Base-by-base conservation (phyloP, 2,329 filamentous ascomycete species). In the Epichloe elymi region DNA sequence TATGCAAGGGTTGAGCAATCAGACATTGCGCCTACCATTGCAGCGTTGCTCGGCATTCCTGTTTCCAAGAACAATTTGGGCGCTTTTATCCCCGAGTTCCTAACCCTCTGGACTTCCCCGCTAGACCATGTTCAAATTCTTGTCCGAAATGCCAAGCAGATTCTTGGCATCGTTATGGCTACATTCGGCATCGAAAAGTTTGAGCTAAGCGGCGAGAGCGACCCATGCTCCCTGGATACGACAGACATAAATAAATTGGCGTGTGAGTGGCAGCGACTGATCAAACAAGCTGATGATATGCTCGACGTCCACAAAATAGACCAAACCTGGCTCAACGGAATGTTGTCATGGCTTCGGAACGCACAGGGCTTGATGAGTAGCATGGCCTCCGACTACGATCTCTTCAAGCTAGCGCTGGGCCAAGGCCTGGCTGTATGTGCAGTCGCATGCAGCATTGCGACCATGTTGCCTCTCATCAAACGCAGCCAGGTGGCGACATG, bases 321-420 rank as follows among this genome's bases (percentile, higher is more conserved):
- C 33, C 57, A 67, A 19, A 58, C 61, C 6, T 75, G 73, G 69
- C 60, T 75, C 11, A 57, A 63, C 6, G 60, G 63, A n/a, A 73
- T 75, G 52, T 68, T 69, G 12, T 65, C 67, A 65, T 94, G 93
- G 74, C 76, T 88, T 48, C 76, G 73, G 48, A 71, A 74, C 51
- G 85, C 88, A 1, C 93, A 97, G 64, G 74, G 78, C 20, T 69
- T 88, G 15, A 86, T 98, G 77, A 94, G 88, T 59, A 84, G 82
- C 60, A 88, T 93, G 63, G 90, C 93, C 4, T 96, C 89, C 65
- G 94, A 95, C 63, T 98, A 98, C 64, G 78, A 95, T 61, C 73
- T 94, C 55, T 61, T 74, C 1, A 80, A 76, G 48, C 74, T 94
- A 46, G 59, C 66, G 2, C 58, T 73, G 2, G 78, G 78, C 1